Percentiles rank a stretch among this genome's conserved stretches.
These are phyloP conservation scores for Inonotus obliquus DNA, from an alignment of 1,284 basidiomycete species.

Conservation along the genomic window DNA sequence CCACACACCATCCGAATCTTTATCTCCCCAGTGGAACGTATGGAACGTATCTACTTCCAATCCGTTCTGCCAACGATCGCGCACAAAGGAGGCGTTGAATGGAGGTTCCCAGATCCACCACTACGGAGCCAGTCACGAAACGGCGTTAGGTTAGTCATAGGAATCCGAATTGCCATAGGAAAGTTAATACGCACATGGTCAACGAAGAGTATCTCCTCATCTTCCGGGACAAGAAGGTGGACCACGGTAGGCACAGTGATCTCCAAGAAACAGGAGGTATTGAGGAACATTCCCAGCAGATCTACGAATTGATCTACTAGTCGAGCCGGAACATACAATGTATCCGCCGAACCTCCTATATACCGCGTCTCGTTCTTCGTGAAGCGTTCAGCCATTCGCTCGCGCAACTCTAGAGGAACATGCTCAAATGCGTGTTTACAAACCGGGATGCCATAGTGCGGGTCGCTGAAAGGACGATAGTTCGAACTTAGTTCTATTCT, in stretches of 20 bases:
- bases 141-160: neutral
- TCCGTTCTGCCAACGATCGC: conserved; percentile 40
- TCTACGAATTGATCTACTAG: conserved; percentile 37
- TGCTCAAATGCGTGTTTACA: conserved; percentile 39
- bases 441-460: conserved; percentile 38
- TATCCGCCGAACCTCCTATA: conserved; percentile 47
- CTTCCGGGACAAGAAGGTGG: conserved; percentile 36
- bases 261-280: conserved; percentile 46
- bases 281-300: conserved; percentile 38
- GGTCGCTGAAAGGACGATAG: conserved; percentile 30
- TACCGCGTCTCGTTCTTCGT: conserved; percentile 33
- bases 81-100: conserved; percentile 41
- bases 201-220: conserved; percentile 40
- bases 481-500: neutral
- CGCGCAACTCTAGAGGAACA: conserved; percentile 33
- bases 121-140: conserved; percentile 23
- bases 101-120: conserved; percentile 49
- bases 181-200: conserved; percentile 36
- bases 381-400: conserved; percentile 30
- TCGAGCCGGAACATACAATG: conserved; percentile 42
- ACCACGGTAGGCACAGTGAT: conserved; percentile 43
- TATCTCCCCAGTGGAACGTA: conserved; percentile 44
- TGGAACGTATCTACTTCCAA: conserved; percentile 49
- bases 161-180: neutral
- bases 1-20: conserved; percentile 34